A percentile compares a stretch with the other conserved stretches of the same genome.
Conservation (phyloP, 257 asterid species). For the Scutellaria minor region DNA sequence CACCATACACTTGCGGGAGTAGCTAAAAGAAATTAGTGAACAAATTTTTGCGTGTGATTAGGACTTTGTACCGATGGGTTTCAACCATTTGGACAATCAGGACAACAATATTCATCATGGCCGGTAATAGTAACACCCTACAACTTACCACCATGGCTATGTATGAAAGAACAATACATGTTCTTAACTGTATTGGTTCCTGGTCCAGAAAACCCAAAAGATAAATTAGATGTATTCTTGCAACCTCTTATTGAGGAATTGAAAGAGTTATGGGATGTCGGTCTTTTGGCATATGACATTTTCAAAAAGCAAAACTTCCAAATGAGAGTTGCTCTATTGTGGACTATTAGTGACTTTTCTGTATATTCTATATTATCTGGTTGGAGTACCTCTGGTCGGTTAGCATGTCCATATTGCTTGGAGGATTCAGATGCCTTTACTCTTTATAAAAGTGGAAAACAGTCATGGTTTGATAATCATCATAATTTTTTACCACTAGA, state of each 20-base stretch:
- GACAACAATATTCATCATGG: background rate
- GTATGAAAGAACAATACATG: too few relatives aligned
- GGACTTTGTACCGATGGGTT: background rate
- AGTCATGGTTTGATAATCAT: slow-evolving; percentile 12
- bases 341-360: slow-evolving; percentile 15
- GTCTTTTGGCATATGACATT: background rate
- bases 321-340: background rate
- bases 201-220: background rate
- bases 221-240: background rate
- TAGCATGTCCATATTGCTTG: slow-evolving; percentile 14
- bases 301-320: background rate
- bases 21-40: too few relatives aligned
- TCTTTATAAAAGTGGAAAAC: background rate
- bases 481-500: background rate
- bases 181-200: background rate
- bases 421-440: background rate
- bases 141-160: too few relatives aligned
- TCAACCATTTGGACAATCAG: background rate
- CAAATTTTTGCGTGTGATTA: too few relatives aligned
- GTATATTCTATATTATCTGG: slow-evolving; percentile 5
- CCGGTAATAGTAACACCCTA: too few relatives aligned
- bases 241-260: background rate
- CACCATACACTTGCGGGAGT: too few relatives aligned
- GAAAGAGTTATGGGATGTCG: background rate
- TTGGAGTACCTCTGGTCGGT: background rate